Base-by-base conservation (phyloP, 2,329 filamentous ascomycete species). In the Sodiomyces alkalinus region DNA sequence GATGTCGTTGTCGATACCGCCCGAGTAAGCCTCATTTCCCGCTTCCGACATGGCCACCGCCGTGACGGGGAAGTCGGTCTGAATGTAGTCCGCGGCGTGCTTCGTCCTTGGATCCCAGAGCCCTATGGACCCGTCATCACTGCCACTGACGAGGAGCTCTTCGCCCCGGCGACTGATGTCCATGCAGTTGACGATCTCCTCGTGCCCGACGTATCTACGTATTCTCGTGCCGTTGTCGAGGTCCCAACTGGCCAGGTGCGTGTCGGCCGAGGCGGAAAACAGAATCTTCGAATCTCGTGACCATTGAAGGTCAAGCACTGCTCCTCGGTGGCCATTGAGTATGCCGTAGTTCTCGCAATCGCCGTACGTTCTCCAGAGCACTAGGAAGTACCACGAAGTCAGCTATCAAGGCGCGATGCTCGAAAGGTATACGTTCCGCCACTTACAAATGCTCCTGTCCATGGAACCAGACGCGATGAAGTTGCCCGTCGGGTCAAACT, bases 101-200 rank as follows among this genome's bases (percentile, higher is more conserved):
- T 94, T 96, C 32, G 82, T 78, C 42, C 90, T 69, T 7, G 87
- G 85, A 49, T 98, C 90, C 90, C 90, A 98, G 25, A 96, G 80
- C 33, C 85, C 86, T 44, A 98, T 85, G 37, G 74, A 82, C 5
- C 86, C 85, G 50, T 98, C 90, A 48, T 98, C 87, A 39, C 85
- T 92, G 20, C 80, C 90, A 47, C 82, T 93, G 36, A 94, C 70
- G 25, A 98, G 58, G 28, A 94, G 58, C 46, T 96, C 90, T 49
- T 93, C 83, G 29, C 90, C 90, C 44, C 90, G 70, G 49, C 77
- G 80, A 58, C 78, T 90, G 36, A 92, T 74, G 44, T 93, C 86
- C 50, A 96, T 60, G 35, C 78, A 71, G 52, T 96, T 98, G 58
- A 98, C 76, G n/a, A 94, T 70, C 50, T 94, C 87, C 44, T 94